phyloP scores from a whole-genome alignment of 805 yeast species.

The Ogataea glucozyma region DNA sequence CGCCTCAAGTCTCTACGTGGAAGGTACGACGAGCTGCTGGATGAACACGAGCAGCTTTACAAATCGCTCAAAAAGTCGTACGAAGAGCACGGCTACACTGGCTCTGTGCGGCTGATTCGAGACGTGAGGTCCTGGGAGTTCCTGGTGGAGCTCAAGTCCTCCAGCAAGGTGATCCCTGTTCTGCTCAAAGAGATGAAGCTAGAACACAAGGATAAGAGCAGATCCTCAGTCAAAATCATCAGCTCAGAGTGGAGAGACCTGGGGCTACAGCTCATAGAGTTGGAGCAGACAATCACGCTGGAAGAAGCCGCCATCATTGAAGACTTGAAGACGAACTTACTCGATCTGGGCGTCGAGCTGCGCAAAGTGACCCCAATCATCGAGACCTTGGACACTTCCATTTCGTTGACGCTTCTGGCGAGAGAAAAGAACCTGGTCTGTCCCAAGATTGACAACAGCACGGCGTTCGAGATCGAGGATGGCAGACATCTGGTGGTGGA shows the following conservation, averaged over 20 bases:
- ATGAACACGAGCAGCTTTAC: conserved; percentile 6
- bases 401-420: conserved; percentile 73
- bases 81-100: conserved; percentile 27
- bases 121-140: conserved; percentile 32
- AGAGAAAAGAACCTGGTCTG: conserved; percentile 63
- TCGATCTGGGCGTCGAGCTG: conserved; percentile 46
- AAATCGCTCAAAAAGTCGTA: conserved; percentile 15
- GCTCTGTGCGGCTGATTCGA: conserved; percentile 24
- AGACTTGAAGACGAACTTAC: conserved; percentile 46
- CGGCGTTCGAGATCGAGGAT: conserved; percentile 48
- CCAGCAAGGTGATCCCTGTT: conserved; percentile 25
- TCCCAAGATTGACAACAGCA: conserved; percentile 59
- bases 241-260: conserved; percentile 53
- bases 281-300: conserved; percentile 46
- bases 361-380: conserved; percentile 47
- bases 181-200: conserved; percentile 18
- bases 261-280: conserved; percentile 47
- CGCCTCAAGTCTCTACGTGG: conserved; percentile 21
- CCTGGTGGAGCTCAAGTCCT: conserved; percentile 29
- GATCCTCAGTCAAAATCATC: conserved; percentile 36
- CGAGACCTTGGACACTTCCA: conserved; percentile 70
- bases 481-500: conserved; percentile 93
- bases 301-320: conserved; percentile 59
- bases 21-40: conserved; percentile 23
- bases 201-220: conserved; percentile 28